Conservation (phyloP, 805 yeast genomes). For the Maudiozyma turicensis region DNA sequence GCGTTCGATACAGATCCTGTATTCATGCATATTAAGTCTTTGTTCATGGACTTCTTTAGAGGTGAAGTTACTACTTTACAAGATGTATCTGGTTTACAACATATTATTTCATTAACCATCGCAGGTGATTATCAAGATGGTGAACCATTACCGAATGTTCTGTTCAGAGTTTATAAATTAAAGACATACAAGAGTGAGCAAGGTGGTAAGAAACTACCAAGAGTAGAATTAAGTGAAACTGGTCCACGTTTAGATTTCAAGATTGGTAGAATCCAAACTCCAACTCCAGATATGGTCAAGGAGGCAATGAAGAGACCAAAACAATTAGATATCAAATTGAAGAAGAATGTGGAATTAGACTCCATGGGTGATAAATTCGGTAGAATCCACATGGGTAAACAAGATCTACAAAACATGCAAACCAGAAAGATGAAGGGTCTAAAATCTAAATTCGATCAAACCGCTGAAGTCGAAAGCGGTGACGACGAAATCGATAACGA, state of each 20-base stretch:
- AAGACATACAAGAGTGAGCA: slow-evolving; percentile 77
- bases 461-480: slow-evolving; percentile 18
- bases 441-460: slow-evolving; percentile 76
- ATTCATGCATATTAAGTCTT: slow-evolving; percentile 73
- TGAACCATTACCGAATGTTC: slow-evolving; percentile 62
- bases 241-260: slow-evolving; percentile 94
- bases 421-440: slow-evolving; percentile 98
- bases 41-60: slow-evolving; percentile 83
- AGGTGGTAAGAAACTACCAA: slow-evolving; percentile 56
- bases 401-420: slow-evolving; percentile 81
- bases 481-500: slow-evolving; percentile 35
- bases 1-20: slow-evolving; percentile 85
- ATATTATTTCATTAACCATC: slow-evolving; percentile 71
- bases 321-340: slow-evolving; percentile 69
- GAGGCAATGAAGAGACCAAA: slow-evolving; percentile 78
- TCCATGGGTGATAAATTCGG: slow-evolving; percentile 94
- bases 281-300: slow-evolving; percentile 81
- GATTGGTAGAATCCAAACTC: slow-evolving; percentile 74
- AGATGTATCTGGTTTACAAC: slow-evolving; percentile 92
- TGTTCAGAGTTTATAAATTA: slow-evolving; percentile 85
- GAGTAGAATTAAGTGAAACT: slow-evolving; percentile 88
- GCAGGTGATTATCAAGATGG: slow-evolving; percentile 67
- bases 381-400: slow-evolving; percentile 91
- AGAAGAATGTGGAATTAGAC: slow-evolving; percentile 85
- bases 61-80: slow-evolving; percentile 73